Evolutionary conservation across 2,329 filamentous ascomycete genomes (phyloP).

Genomic region (Pyrenophora seminiperda): DNA sequence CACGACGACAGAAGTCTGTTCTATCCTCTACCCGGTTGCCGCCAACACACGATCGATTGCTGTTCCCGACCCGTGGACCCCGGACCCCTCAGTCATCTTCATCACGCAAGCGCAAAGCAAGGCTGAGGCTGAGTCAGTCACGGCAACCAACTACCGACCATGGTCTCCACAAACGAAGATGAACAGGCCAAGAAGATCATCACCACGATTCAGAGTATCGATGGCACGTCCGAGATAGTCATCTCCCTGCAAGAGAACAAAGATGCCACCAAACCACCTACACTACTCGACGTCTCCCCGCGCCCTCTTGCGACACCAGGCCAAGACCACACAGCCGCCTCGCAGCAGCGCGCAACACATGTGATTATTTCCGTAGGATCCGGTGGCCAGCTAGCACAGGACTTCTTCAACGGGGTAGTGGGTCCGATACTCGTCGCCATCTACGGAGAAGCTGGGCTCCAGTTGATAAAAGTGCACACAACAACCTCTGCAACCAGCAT

Average conservation of each 20-base stretch:
- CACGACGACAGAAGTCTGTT: neutral
- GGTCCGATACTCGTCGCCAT: conserved; percentile 52
- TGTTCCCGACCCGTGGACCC: neutral
- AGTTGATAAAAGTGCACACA: conserved; percentile 60
- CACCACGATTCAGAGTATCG: conserved; percentile 8
- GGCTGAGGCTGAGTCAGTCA: conserved; percentile 2
- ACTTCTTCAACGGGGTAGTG: conserved; percentile 48
- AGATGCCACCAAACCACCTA: conserved; percentile 22
- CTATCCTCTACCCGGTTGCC: neutral
- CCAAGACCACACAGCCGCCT: conserved; percentile 1
- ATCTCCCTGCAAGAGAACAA: conserved; percentile 18
- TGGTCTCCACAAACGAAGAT: neutral
- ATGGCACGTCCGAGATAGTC: conserved; percentile 12
- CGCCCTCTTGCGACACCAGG: conserved; percentile 16
- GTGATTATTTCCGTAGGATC: conserved; percentile 54
- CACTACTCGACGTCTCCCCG: conserved; percentile 26
- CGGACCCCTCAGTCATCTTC: neutral
- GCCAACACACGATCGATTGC: too few relatives aligned
- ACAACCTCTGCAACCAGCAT: conserved; percentile 71
- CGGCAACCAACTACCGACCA: neutral
- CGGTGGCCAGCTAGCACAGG: conserved; percentile 49
- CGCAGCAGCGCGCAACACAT: conserved; percentile 44
- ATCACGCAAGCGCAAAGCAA: neutral
- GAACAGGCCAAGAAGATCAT: conserved; percentile 12
- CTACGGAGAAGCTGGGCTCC: conserved; percentile 34